Base-by-base conservation (phyloP, 2,329 filamentous ascomycete genomes). In the Venturia carpophila region DNA sequence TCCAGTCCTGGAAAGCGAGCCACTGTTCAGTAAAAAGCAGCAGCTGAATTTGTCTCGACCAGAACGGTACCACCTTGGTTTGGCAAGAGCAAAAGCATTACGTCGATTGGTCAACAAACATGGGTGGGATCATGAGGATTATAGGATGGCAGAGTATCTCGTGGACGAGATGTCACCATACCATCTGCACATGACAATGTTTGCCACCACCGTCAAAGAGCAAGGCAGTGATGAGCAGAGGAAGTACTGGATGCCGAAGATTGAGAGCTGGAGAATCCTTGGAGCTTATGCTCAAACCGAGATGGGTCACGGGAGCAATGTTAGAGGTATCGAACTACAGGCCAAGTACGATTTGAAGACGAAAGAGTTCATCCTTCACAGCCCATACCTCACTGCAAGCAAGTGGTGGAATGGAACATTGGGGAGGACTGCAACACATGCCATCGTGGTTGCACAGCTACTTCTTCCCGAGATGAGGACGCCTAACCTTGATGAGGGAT, bases 401-500 rank as follows among this genome's bases (percentile, higher is more conserved):
- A 83, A 83, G 71, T 83, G 79, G 80, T 83, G 81, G 80, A 82
- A 83, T 70, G 81, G 80, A 1, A 76, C 77, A 1, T 75, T 83
- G 73, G 80, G 80, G 1, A 73, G 80, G 30, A 81, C 79, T n/a
- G 81, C 80, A n/a, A 82, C 81, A 65, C 79, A 83, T 74, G 78
- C 80, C 37, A 82, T 83, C 66, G 80, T 83, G 0, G 79, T 83
- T 21, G 81, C 81, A 47, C 81, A 82, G 67, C 71, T 83, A 1
- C 71, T 81, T 42, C 70, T 82, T 15, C 80, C 80, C 24, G 67
- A 67, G 49, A 65, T 64, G 62, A 63, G 37, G 71, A 74, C 68
- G 66, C 68, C 56, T 67, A 61, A 10, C 63, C 66, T 49, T 5
- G 47, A 47, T 11, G 56, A 47, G 37, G 62, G 7, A 21, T 7